Conservation (phyloP, 768 basidiomycete species). For the Leccinum obscurum region DNA sequence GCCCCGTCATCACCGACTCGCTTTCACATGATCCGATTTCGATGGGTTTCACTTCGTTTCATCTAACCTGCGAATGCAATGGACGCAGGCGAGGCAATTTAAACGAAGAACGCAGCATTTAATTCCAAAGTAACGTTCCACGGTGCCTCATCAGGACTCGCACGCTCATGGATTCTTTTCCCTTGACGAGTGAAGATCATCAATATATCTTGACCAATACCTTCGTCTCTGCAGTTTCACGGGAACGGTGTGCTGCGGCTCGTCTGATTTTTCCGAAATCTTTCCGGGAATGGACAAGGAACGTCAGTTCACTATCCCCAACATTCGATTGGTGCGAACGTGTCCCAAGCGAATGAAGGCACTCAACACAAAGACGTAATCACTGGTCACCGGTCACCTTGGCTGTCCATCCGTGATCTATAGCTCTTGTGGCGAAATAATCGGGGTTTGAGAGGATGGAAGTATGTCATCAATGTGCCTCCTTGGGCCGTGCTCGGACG, state of each 20-base stretch:
- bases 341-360: background rate
- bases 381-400: background rate
- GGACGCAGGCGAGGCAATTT: too few relatives aligned
- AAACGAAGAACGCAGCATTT: background rate
- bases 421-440: background rate
- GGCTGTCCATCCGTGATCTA: background rate
- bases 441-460: slow-evolving; percentile 1
- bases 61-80: background rate
- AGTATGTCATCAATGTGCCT: background rate
- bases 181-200: background rate
- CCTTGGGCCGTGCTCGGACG: background rate
- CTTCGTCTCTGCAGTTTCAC: background rate
- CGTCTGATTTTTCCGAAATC: background rate
- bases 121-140: background rate
- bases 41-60: background rate
- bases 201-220: background rate
- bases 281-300: background rate
- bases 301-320: background rate
- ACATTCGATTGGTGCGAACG: background rate
- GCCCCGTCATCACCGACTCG: background rate
- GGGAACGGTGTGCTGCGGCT: background rate
- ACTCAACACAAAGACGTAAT: background rate
- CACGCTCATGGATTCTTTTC: background rate
- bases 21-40: background rate
- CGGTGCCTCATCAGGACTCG: background rate